A percentile compares a stretch with the other conserved stretches of the same genome.
Evolutionary conservation across 306 rosid genomes (phyloP).

Genomic region (Arachis hypogaea): DNA sequence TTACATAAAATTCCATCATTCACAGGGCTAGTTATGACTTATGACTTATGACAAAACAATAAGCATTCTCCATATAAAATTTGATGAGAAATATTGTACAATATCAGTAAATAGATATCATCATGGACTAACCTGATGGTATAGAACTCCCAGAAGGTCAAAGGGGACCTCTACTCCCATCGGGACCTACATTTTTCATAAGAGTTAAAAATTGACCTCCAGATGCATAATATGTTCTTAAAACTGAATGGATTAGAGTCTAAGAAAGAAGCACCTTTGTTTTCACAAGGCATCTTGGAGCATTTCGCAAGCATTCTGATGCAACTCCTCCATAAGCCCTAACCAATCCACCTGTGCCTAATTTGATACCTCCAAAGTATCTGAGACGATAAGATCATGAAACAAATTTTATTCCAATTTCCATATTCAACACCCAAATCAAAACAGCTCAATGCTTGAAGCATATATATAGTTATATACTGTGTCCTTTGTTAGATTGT

Average conservation of each 20-base stretch:
- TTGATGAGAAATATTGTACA: conserved; percentile 21
- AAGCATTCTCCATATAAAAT: conserved; percentile 8
- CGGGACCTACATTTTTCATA: conserved; percentile 58
- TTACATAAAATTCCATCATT: conserved; percentile 10
- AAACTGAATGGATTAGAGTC: conserved; percentile 24
- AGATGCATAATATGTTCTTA: not conserved
- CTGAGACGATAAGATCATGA: conserved; percentile 44
- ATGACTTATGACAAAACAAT: not conserved
- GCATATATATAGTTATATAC: not conserved
- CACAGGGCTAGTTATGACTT: not conserved
- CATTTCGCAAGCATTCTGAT: conserved; percentile 83
- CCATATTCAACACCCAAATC: conserved; percentile 26
- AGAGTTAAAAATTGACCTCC: conserved; percentile 5
- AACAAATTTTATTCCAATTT: conserved; percentile 10
- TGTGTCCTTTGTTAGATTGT: not conserved
- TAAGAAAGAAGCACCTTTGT: conserved; percentile 62
- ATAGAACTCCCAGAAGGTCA: conserved; percentile 74
- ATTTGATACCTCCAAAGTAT: conserved; percentile 90
- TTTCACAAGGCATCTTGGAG: conserved; percentile 79
- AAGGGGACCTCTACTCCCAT: conserved; percentile 91
- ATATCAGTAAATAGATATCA: conserved; percentile 3
- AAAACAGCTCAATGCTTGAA: conserved; percentile 20
- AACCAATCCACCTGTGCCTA: conserved; percentile 90
- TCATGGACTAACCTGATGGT: conserved; percentile 75
- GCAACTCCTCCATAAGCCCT: conserved; percentile 97